Evolutionary conservation across 192 early-diverging fungal species (phyloP).

Genomic region (Linnemannia schmuckeri): DNA sequence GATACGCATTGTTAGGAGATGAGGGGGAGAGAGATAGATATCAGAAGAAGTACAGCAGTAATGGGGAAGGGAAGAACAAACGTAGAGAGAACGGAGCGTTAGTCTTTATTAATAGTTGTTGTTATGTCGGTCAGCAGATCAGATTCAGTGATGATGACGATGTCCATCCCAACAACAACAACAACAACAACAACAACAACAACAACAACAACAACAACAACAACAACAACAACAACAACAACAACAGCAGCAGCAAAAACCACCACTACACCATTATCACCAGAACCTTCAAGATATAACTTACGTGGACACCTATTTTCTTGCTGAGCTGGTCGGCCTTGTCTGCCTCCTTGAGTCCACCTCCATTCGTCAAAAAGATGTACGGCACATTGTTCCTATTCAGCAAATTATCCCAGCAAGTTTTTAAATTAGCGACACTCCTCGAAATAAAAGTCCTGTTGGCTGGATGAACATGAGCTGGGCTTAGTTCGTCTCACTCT

Average conservation of each 20-base stretch:
- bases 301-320: slow-evolving; percentile 67
- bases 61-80: no score
- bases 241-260: background rate
- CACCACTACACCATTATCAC: background rate
- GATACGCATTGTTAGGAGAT: background rate
- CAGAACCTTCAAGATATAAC: background rate
- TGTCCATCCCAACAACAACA: background rate
- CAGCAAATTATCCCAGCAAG: background rate
- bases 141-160: background rate
- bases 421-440: background rate
- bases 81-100: background rate
- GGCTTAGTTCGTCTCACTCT: slow-evolving; percentile 1
- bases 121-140: background rate
- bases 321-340: slow-evolving; percentile 79
- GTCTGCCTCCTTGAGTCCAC: slow-evolving; percentile 79
- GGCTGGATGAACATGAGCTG: background rate
- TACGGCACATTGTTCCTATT: slow-evolving; percentile 74
- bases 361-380: slow-evolving; percentile 92
- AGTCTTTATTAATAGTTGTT: background rate
- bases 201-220: background rate
- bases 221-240: background rate
- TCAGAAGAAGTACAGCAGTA: background rate
- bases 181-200: background rate
- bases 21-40: background rate
- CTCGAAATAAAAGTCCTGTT: background rate